phyloP scores from a whole-genome alignment of 2,329 filamentous ascomycete species.

The Exophiala oligosperma region DNA sequence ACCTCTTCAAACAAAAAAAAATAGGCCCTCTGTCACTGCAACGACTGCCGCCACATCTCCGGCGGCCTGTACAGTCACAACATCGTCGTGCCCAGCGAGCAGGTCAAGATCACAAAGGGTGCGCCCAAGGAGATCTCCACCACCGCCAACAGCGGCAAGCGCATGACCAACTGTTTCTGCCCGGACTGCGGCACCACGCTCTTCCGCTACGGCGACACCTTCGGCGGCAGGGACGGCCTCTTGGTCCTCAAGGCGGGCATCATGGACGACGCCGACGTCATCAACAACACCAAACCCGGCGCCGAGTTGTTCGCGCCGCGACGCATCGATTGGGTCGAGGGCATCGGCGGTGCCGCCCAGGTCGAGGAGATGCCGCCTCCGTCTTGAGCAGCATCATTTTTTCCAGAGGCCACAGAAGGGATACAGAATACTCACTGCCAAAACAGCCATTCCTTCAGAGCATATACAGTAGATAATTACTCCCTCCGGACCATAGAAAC shows the following conservation, averaged over 20 bases:
- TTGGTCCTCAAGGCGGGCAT: constrained; percentile 39
- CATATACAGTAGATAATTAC: no score
- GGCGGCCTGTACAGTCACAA: constrained; percentile 35
- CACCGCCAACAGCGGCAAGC: constrained; percentile 37
- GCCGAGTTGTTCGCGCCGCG: constrained; percentile 34
- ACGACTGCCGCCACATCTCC: constrained; percentile 42
- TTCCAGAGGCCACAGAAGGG: no score
- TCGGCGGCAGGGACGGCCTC: constrained; percentile 33
- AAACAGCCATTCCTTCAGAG: no score
- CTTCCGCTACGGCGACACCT: constrained; percentile 27
- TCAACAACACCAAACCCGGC: constrained; percentile 34
- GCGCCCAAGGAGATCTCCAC: constrained; percentile 38
- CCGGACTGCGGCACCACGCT: constrained; percentile 38
- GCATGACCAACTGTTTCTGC: constrained; percentile 40
- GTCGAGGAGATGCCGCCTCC: constrained; percentile 19
- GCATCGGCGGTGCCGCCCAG: constrained; percentile 20
- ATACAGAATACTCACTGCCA: neutral
- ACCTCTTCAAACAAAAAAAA: neutral
- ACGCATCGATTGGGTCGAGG: constrained; percentile 19
- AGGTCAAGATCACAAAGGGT: constrained; percentile 34
- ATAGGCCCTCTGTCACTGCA: constrained; percentile 40
- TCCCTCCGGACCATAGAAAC: no score
- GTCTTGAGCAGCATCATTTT: neutral
- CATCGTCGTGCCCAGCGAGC: constrained; percentile 33
- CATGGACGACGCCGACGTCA: constrained; percentile 34